Base-by-base conservation (phyloP, 2,329 filamentous ascomycete species). In the Ophiocordyceps unilateralis region DNA sequence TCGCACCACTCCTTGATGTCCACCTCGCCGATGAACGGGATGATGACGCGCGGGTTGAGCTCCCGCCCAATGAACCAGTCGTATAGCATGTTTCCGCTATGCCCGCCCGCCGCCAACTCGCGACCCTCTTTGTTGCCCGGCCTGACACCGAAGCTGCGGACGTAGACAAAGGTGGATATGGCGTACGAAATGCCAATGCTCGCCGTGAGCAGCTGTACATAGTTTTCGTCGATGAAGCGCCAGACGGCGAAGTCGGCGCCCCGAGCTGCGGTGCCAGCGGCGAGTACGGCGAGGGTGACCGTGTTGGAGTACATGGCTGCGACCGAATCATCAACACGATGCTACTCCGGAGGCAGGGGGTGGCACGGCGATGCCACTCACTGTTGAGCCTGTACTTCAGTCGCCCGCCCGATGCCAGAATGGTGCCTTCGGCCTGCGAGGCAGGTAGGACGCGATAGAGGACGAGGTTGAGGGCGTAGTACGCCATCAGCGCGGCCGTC, bases 11-110 rank as follows among this genome's bases (percentile, higher is more conserved):
- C 71, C 64, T 95, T 95, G 62, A 96, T 81, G 56, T 96, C 89
- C 41, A 95, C 71, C 52, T 86, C 82, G 45, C 86, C 85, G 49
- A 94, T 70, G 41, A 93, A 59, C 2, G 87, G 87, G 21, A 94
- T 65, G 0, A 71, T 76, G 46, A 93, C 62, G 41, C 88, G 84
- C 3, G 89, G 89, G 63, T 96, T 96, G 47, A 96, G 77, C 61
- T 96, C 89, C 23, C 89, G 83, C 19, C 89, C 89, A 50, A 96
- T 95, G 64, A 87, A 96, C 78, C 86, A 96, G 62, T 96, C 89
- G 60, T 96, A 95, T 32, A 95, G 63, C 48, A 86, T 65, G 60
- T 93, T 95, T 45, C 87, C 88, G 1, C 77, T 78, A 55, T 83
- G 75, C 15, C 87, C 88, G 38, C 88, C 87, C 1, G 76, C 75